phyloP scores from a whole-genome alignment of 495 filamentous ascomycete genomes.

The Hyaloscypha variabilis region DNA sequence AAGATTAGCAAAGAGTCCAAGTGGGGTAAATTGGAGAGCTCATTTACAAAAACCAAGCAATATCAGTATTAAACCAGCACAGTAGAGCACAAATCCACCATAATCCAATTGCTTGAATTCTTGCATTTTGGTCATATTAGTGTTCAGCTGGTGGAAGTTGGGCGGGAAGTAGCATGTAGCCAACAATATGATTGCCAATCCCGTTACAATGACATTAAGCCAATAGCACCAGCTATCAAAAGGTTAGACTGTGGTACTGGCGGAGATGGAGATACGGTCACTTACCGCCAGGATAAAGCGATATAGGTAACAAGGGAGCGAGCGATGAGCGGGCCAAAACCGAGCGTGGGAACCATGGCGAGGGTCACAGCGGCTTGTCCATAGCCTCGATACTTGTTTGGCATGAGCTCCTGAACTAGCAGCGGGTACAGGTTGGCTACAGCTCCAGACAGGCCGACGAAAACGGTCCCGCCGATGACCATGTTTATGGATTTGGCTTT shows the following conservation, averaged over 20 bases:
- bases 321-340: not conserved
- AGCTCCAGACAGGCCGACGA: slow-evolving; percentile 38
- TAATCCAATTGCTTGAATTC: slow-evolving; percentile 40
- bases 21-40: not conserved
- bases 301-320: not conserved
- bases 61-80: slow-evolving; percentile 37
- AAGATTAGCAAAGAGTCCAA: not conserved
- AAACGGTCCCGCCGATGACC: slow-evolving; percentile 40
- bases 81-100: slow-evolving; percentile 38
- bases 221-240: slow-evolving; percentile 38
- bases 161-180: slow-evolving; percentile 37
- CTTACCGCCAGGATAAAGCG: slow-evolving; percentile 30
- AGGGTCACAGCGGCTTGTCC: not conserved
- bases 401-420: slow-evolving; percentile 40
- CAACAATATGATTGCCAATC: slow-evolving; percentile 33
- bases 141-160: slow-evolving; percentile 29
- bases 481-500: slow-evolving; percentile 45
- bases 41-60: slow-evolving; percentile 34
- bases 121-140: not conserved
- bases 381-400: slow-evolving; percentile 38
- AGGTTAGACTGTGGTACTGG: not conserved
- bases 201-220: slow-evolving; percentile 36
- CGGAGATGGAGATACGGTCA: not conserved
- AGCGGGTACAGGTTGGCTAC: slow-evolving; percentile 31
- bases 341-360: not conserved